Percentiles rank a stretch among this genome's conserved stretches.
Conservation (phyloP, 1,139 yeast genomes). For the Yamadazyma triangularis region DNA sequence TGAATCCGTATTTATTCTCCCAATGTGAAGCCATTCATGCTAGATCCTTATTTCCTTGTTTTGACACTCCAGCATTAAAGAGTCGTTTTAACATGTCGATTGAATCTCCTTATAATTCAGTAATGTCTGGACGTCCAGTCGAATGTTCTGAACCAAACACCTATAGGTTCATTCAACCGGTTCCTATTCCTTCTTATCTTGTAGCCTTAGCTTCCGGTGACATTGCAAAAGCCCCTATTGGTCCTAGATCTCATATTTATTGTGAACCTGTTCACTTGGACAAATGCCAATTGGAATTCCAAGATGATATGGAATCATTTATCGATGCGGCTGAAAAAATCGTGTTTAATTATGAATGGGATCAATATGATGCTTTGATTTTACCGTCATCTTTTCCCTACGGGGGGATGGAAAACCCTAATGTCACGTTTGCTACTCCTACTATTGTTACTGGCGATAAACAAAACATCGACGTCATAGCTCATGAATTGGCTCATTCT, state of each 20-base stretch:
- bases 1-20: constrained; percentile 74
- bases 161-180: constrained; percentile 59
- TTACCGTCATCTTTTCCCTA: constrained; percentile 85
- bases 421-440: constrained; percentile 87
- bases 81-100: constrained; percentile 58
- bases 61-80: constrained; percentile 86
- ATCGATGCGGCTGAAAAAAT: constrained; percentile 75
- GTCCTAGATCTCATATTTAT: constrained; percentile 83
- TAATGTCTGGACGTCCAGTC: constrained; percentile 62
- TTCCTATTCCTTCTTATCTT: constrained; percentile 83
- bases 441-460: constrained; percentile 84
- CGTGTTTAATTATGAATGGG: constrained; percentile 85
- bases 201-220: constrained; percentile 88
- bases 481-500: constrained; percentile 89
- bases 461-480: constrained; percentile 81
- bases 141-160: constrained; percentile 14
- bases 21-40: constrained; percentile 94
- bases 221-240: constrained; percentile 61
- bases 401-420: constrained; percentile 96
- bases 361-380: constrained; percentile 73
- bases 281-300: constrained; percentile 75
- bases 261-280: constrained; percentile 69
- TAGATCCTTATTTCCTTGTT: constrained; percentile 82
- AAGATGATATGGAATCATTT: constrained; percentile 75
- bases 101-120: constrained; percentile 59